A percentile compares a stretch with the other conserved stretches of the same genome.
Conservation (phyloP, 1,284 basidiomycete species). For the Singerocomus inundabilis region DNA sequence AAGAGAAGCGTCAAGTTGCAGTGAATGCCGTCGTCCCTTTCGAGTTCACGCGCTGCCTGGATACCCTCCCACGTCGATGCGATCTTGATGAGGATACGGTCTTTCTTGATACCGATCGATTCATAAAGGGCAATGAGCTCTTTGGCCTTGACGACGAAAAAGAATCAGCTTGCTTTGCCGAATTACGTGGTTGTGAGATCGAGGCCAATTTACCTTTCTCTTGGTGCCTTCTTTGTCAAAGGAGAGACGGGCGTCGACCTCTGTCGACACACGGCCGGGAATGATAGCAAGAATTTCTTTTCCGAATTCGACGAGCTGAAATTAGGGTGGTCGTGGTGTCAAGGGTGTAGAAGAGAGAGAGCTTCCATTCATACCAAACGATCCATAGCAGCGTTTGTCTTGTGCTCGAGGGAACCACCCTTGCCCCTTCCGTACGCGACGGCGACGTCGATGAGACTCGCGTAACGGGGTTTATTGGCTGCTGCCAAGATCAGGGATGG, state of each 20-base stretch:
- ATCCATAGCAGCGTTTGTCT: constrained; percentile 81
- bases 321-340: constrained; percentile 12
- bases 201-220: constrained; percentile 57
- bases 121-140: constrained; percentile 95
- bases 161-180: constrained; percentile 13
- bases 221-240: constrained; percentile 95
- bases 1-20: constrained; percentile 99
- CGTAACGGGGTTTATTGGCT: constrained; percentile 86
- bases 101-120: constrained; percentile 85
- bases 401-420: constrained; percentile 68
- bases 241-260: constrained; percentile 96
- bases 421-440: constrained; percentile 82
- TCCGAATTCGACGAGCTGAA: constrained; percentile 93
- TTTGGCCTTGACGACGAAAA: constrained; percentile 60
- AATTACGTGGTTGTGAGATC: constrained; percentile 14
- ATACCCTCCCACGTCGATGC: constrained; percentile 99
- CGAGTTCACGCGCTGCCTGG: constrained; percentile 95
- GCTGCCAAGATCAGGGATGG: constrained; percentile 93
- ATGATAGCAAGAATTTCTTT: constrained; percentile 94
- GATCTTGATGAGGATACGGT: constrained; percentile 98
- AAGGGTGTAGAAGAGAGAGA: constrained; percentile 4
- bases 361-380: constrained; percentile 64
- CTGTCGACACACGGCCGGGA: constrained; percentile 97
- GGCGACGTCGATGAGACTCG: constrained; percentile 81
- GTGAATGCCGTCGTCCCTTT: constrained; percentile 91